Evolutionary conservation across 2,329 filamentous ascomycete genomes (phyloP).

Genomic region (Exophiala phaeomuriformis): DNA sequence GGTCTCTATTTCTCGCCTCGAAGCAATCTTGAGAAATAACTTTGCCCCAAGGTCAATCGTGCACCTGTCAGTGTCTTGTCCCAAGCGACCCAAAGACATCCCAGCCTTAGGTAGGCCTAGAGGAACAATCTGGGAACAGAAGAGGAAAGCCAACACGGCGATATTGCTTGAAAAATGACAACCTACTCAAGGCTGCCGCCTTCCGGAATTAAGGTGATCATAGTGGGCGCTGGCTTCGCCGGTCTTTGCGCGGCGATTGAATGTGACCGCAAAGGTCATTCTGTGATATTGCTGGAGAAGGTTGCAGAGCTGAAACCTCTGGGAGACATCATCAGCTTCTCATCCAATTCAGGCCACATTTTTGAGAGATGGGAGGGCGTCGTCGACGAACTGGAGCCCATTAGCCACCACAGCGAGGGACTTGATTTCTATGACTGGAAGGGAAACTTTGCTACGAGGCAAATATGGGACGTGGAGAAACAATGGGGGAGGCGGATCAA

Average conservation of each 20-base stretch:
- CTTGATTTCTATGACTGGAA: slow-evolving; percentile 29
- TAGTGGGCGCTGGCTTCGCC: slow-evolving; percentile 42
- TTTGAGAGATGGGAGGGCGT: slow-evolving; percentile 33
- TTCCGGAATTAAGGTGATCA: slow-evolving; percentile 44
- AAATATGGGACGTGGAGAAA: slow-evolving; percentile 31
- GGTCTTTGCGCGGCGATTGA: slow-evolving; percentile 33
- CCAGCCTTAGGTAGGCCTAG: not conserved
- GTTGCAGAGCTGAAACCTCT: slow-evolving; percentile 40
- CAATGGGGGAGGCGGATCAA: slow-evolving; percentile 31
- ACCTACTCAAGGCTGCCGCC: slow-evolving; percentile 25
- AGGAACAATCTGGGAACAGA: not conserved
- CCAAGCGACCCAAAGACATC: not conserved
- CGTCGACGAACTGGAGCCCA: slow-evolving; percentile 30
- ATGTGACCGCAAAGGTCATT: slow-evolving; percentile 26
- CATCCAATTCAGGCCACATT: slow-evolving; percentile 27
- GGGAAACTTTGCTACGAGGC: slow-evolving; percentile 30
- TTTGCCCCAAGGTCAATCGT: no score
- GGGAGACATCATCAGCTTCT: slow-evolving; percentile 43
- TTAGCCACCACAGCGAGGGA: slow-evolving; percentile 30
- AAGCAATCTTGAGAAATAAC: no score
- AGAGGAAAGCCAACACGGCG: not conserved
- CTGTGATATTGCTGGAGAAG: slow-evolving; percentile 38
- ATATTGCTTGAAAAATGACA: slow-evolving; percentile 9
- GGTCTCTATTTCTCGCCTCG: no score
- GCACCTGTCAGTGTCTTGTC: no score